Evolutionary conservation across 768 basidiomycete species (phyloP).

Genomic region (Leccinum barrowsii): DNA sequence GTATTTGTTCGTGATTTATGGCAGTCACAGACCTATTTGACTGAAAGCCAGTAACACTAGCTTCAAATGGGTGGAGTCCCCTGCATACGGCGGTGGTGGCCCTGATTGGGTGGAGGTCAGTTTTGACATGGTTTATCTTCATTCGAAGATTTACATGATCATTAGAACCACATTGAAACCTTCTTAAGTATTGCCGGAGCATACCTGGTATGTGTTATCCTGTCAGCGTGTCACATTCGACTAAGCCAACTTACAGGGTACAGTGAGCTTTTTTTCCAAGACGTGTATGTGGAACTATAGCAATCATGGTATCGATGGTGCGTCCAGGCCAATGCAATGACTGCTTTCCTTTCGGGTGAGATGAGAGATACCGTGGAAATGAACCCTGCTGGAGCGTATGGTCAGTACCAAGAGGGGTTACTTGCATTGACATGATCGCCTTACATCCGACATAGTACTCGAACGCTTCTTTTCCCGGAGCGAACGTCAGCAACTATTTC

Average conservation of each 20-base stretch:
- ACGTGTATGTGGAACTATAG: neutral
- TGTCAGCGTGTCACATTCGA: neutral
- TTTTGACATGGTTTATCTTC: neutral
- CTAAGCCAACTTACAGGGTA: constrained; percentile 46
- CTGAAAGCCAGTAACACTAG: constrained; percentile 36
- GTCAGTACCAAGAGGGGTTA: constrained; percentile 31
- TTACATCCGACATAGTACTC: constrained; percentile 45
- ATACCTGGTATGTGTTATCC: constrained; percentile 56
- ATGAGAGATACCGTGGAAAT: constrained; percentile 92
- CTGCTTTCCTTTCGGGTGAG: constrained; percentile 92
- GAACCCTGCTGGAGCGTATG: constrained; percentile 76
- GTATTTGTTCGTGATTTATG: constrained; percentile 73
- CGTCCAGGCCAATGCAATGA: constrained; percentile 87
- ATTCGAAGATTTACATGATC: neutral
- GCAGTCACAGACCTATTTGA: neutral
- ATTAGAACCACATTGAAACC: constrained; percentile 77
- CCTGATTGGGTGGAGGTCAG: constrained; percentile 85
- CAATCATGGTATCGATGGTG: neutral
- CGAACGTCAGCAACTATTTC: constrained; percentile 86
- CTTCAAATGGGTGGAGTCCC: constrained; percentile 96
- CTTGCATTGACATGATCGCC: neutral
- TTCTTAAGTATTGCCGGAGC: constrained; percentile 85
- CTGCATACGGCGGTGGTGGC: constrained; percentile 76
- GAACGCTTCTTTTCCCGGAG: constrained; percentile 88
- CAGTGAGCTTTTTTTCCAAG: constrained; percentile 45